phyloP scores from a whole-genome alignment of 768 basidiomycete genomes.

The Boletus rex-veris region DNA sequence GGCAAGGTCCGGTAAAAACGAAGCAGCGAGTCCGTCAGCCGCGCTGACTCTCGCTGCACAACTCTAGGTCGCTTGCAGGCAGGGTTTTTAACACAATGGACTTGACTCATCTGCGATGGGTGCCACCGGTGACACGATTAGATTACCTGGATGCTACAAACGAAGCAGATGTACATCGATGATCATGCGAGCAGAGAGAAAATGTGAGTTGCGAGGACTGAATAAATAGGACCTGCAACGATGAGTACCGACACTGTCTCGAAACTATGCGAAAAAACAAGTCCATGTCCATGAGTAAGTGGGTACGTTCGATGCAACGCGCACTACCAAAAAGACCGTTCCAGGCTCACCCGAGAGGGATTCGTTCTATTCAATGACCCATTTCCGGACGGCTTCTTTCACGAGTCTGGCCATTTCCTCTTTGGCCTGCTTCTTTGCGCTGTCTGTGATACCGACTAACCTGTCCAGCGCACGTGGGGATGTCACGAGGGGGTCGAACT shows the following conservation, averaged over 20 bases:
- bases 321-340: too few species aligned
- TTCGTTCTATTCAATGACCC: constrained; percentile 51
- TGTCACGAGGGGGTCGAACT: constrained; percentile 79
- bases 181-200: background rate
- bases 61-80: too few species aligned
- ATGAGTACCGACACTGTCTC: background rate
- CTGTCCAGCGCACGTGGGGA: constrained; percentile 70
- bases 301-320: too few species aligned
- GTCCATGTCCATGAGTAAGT: background rate
- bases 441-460: constrained; percentile 73
- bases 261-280: constrained; percentile 2
- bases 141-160: constrained; percentile 16
- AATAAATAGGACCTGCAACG: constrained; percentile 12
- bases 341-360: too few species aligned
- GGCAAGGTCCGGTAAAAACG: too few species aligned
- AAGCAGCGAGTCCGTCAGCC: too few species aligned
- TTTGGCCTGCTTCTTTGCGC: constrained; percentile 79
- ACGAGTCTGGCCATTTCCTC: constrained; percentile 73
- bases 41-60: too few species aligned
- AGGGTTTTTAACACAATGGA: too few species aligned
- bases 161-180: constrained; percentile 17
- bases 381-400: constrained; percentile 70
- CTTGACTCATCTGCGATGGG: too few species aligned
- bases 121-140: background rate
- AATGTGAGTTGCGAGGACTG: constrained; percentile 1